Evolutionary conservation across 2,329 filamentous ascomycete species (phyloP).

Genomic region (Paraphoma sp.): DNA sequence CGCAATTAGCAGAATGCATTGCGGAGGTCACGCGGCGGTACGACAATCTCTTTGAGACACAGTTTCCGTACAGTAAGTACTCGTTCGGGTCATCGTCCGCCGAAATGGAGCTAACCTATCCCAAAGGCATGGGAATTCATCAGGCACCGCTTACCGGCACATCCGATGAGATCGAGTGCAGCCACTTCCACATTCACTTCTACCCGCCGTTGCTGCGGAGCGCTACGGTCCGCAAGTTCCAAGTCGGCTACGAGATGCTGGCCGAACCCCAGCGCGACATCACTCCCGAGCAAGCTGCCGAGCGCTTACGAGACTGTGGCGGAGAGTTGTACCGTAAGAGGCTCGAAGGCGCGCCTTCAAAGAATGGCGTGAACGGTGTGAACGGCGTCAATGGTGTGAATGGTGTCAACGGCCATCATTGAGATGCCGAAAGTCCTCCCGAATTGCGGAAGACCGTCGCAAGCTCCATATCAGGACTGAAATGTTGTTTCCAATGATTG

Average conservation of each 20-base stretch:
- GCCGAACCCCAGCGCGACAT: slow-evolving; percentile 98
- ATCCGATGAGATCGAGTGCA: slow-evolving; percentile 82
- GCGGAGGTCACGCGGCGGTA: slow-evolving; percentile 89
- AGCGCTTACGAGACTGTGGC: slow-evolving; percentile 74
- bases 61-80: slow-evolving; percentile 87
- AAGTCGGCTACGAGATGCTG: slow-evolving; percentile 96
- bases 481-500: too few species aligned
- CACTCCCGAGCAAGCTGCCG: slow-evolving; percentile 92
- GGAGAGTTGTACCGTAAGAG: slow-evolving; percentile 83
- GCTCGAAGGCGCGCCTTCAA: slow-evolving; percentile 17
- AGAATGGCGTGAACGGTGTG: slow-evolving; percentile 23
- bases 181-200: slow-evolving; percentile 96
- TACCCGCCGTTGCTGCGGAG: slow-evolving; percentile 92
- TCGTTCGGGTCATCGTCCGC: background rate
- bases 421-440: background rate
- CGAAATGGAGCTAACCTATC: slow-evolving; percentile 10
- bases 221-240: slow-evolving; percentile 92
- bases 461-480: background rate
- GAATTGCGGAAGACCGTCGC: background rate
- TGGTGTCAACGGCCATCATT: slow-evolving; percentile 21
- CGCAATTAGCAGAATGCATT: slow-evolving; percentile 80
- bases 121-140: slow-evolving; percentile 83
- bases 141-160: slow-evolving; percentile 88
- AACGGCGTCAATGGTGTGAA: slow-evolving; percentile 19
- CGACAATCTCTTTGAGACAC: slow-evolving; percentile 96